Base-by-base conservation (phyloP, 306 rosid genomes). In the Gynostemma pentaphyllum region DNA sequence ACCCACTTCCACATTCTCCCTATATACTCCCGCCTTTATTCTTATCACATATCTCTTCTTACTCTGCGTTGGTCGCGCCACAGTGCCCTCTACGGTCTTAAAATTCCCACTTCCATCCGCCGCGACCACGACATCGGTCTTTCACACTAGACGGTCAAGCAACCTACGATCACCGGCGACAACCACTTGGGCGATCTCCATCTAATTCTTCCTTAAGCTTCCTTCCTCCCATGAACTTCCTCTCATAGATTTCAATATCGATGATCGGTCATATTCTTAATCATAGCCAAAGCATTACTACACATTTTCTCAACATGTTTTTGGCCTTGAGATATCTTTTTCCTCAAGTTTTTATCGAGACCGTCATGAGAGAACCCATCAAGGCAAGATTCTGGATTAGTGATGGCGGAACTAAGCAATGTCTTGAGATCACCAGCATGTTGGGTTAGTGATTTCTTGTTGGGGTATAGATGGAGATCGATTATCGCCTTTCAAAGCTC, bases 261-360 rank as follows among this genome's bases (percentile, higher is more conserved):
- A 44, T 64, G n/a, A 26, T 82, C 95, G 0, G 95, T 87, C 86
- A 89, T 72, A 77, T 86, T 89, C 62, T 77, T 80, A 12, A 77
- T 81, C 95, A 86, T 82, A 8, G 97, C 92, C 42, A 89, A 29
- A 0, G 85, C 89, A 51, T 86, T 89, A 28, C 97, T 89, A 30
- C 89, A 86, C 89, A 89, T 51, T 16, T 29, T 71, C 24, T 80
- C 97, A 22, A 89, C 80, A 29, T 84, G 81, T 0, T 54, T 19
- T 59, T 79, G 75, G 0, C 95, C 95, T 4, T 62, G 27, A 10
- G 34, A 13, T 21, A 89, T 32, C 0, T 19, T 75, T 60, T 77
- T 60, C 29, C 95, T 59, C 14, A 84, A 78, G 3, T 4, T 30
- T 68, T 73, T 72, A 28, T 89, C 87, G 0, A 70, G 89, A 0